Base-by-base conservation (phyloP, 495 filamentous ascomycete species). In the Aspergillus mulundensis region DNA sequence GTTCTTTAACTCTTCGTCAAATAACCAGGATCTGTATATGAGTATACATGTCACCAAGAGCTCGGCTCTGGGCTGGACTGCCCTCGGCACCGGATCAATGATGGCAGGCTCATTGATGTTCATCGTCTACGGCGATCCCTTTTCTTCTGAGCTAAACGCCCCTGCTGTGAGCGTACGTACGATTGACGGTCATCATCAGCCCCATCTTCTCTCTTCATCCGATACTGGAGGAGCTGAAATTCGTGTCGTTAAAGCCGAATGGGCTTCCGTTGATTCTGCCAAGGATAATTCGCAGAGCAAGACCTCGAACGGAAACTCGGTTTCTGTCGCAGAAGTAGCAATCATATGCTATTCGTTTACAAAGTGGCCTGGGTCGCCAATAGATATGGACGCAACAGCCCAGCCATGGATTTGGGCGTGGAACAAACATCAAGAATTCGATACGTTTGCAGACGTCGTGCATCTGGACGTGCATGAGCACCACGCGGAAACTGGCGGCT, bases 371-470 rank as follows among this genome's bases (percentile, higher is more conserved):
- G 55, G 40, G 6, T 23, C 15, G 5, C 48, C 38, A n/a, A 47
- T 58, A 43, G 47, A 41, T 2, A 30, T 48, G 7, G 41, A 23
- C 7, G 41, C 41, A 15, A 53, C 32, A 0, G 48, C 55, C n/a
- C 55, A 52, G 4, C 55, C 55, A 0, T 58, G 55, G 49, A 50
- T 58, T 7, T 58, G 55, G 55, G 55, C 49, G 42, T 58, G 55
- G 55, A 58, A 58, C 16, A 28, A 58, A 10, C 25, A 40, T 1
- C 48, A 53, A 28, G 7, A 58, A 19, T 46, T 58, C 19, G 25
- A 43, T 10, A 14, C 7, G 19, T 44, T 45, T 8, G 30, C 55
- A 20, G 15, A 28, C 14, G 47, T 51, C 19, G 48, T 40, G 15
- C 48, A 40, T 25, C 7, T 50, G 12, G 25, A 50, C 5, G 19